Conservation (phyloP, 139 green algal genomes). For the Tetraselmis striata region DNA sequence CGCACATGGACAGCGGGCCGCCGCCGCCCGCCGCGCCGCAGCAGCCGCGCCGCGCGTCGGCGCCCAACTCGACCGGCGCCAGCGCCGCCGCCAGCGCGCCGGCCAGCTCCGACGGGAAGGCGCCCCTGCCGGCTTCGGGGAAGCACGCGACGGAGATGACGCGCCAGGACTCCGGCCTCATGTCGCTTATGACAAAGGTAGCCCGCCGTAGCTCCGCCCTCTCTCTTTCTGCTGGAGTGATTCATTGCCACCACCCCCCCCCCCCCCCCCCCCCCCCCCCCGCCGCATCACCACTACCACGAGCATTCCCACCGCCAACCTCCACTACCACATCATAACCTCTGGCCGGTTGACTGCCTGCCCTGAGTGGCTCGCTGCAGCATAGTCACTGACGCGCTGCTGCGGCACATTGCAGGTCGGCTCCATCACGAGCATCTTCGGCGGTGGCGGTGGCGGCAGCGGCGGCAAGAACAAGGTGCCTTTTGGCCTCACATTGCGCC, state of each 20-base stretch:
- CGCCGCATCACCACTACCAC: too few relatives aligned
- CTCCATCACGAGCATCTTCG: constrained; percentile 4
- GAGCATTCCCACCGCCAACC: too few relatives aligned
- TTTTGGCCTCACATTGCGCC: background rate
- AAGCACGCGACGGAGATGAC: background rate
- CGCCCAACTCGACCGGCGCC: background rate
- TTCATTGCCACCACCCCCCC: too few relatives aligned
- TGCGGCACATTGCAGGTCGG: too few relatives aligned
- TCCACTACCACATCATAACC: too few relatives aligned
- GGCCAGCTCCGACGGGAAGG: background rate
- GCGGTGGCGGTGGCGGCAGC: background rate
- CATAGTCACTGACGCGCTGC: too few relatives aligned
- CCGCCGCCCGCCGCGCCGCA: background rate
- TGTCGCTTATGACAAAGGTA: background rate
- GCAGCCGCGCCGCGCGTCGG: background rate
- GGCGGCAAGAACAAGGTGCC: background rate
- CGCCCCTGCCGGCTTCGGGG: too few relatives aligned
- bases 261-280: too few relatives aligned
- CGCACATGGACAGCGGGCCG: background rate
- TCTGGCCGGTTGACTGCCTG: too few relatives aligned
- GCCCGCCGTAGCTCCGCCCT: too few relatives aligned
- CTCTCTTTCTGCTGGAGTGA: too few relatives aligned
- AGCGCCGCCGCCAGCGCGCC: background rate
- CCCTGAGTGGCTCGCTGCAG: too few relatives aligned
- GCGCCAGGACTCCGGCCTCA: background rate